A percentile compares a stretch with the other conserved stretches of the same genome.
Conservation (phyloP, 2,329 filamentous ascomycete species). For the Colletotrichum sp. region DNA sequence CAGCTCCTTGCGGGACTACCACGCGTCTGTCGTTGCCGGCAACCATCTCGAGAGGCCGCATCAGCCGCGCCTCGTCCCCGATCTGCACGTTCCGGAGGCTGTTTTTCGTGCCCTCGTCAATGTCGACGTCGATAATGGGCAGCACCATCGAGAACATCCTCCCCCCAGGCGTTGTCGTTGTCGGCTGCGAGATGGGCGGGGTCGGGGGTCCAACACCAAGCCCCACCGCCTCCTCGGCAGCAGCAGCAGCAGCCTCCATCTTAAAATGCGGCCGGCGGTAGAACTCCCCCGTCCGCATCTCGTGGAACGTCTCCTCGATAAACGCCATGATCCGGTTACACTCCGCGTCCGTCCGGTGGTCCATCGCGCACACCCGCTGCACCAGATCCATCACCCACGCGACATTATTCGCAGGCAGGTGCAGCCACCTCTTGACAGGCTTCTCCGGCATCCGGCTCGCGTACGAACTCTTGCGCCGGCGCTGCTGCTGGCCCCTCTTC, state of each 20-base stretch:
- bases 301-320: conserved; percentile 22
- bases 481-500: neutral
- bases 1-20: neutral
- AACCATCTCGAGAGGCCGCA: neutral
- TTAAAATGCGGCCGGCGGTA: conserved; percentile 23
- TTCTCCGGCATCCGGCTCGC: neutral
- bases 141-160: conserved; percentile 22
- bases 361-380: conserved; percentile 21
- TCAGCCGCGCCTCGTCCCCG: conserved; percentile 1
- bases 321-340: conserved; percentile 20
- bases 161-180: neutral
- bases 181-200: neutral
- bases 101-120: conserved; percentile 18
- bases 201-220: neutral
- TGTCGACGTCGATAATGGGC: conserved; percentile 22
- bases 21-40: neutral
- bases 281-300: conserved; percentile 20
- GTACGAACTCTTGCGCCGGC: conserved; percentile 9
- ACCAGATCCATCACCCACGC: conserved; percentile 24
- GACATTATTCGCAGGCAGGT: conserved; percentile 22
- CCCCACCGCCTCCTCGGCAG: neutral
- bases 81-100: conserved; percentile 17
- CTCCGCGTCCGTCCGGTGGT: conserved; percentile 13
- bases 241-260: neutral
- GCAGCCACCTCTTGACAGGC: conserved; percentile 21